A percentile compares a stretch with the other conserved stretches of the same genome.
Evolutionary conservation across 1,284 basidiomycete species (phyloP).

Genomic region (Fomitopsis schrenkii): DNA sequence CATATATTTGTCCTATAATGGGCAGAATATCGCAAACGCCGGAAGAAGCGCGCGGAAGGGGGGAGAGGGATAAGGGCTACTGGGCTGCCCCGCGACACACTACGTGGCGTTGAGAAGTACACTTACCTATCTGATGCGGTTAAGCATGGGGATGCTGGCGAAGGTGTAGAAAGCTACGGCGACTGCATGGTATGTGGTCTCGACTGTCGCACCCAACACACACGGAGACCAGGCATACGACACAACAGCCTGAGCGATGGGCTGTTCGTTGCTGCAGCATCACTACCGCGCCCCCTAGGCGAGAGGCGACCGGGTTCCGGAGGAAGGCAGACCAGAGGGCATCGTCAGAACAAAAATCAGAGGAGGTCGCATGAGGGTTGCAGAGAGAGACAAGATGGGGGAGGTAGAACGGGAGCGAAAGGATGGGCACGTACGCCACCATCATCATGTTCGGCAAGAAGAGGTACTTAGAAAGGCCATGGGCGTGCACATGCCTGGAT

Average conservation of each 20-base stretch:
- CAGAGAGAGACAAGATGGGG: background rate
- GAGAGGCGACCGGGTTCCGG: background rate
- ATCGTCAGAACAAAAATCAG: background rate
- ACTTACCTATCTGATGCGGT: no score
- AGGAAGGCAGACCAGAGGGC: background rate
- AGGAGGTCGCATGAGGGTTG: background rate
- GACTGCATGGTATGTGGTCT: background rate
- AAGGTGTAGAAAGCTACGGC: background rate
- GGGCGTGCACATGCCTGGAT: background rate
- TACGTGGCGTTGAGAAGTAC: no score
- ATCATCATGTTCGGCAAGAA: conserved; percentile 2
- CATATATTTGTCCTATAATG: background rate
- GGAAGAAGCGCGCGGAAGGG: no score
- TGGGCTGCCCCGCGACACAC: no score
- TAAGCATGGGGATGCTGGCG: no score
- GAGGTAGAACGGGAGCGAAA: background rate
- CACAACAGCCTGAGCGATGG: no score
- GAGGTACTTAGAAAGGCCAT: background rate
- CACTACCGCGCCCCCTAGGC: no score
- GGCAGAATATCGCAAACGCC: no score
- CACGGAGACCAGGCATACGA: no score
- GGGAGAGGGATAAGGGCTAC: no score
- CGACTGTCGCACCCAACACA: no score
- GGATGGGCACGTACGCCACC: background rate
- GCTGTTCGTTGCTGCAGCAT: no score